Evolutionary conservation across 768 basidiomycete genomes (phyloP), one percentile per base, ranked within the genome.

Genomic region (Phanerochaete sordida): DNA sequence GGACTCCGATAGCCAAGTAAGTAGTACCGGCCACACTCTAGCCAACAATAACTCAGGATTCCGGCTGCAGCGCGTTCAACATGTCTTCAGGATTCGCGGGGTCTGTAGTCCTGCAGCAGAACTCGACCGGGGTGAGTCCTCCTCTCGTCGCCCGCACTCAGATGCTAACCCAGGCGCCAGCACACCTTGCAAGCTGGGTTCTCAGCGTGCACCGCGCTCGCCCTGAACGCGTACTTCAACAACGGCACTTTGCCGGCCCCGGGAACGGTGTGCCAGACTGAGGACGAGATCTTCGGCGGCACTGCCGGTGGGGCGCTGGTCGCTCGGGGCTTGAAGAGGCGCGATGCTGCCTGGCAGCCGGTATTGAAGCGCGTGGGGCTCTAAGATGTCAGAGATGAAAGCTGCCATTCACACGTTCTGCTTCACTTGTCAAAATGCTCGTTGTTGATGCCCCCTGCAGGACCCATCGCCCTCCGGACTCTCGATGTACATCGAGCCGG

Each of bases 191-290:
- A 62, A 15, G 51, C 68, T 26, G 66, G 54, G 7, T 56, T 61
- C 3, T 66, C 63, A 3, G 54, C 60, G 1, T 68, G 63, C 53
- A 69, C 69, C 12, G 59, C 57, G 2, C 65, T 62, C 33, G 53
- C 56, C 28, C 64, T 70, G 55, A 65, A 64, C 3, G 56, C 52
- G 9, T 70, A 70, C 61, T 69, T 70, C 64, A 54, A 58, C 11
- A 58, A 70, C 9, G 68, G 68, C 23, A 62, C 48, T 3, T 46
- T 70, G 11, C 69, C 69, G 4, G 48, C 56, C 24, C 26, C 56
- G 1, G 68, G 65, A 7, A 68, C 69, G 19, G 62, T 69, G 12
- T 70, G 69, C 58, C 60, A 65, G 16, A 58, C 63, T 23, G 61
- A 65, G 21, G 45, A 43, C 11, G 35, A 21, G 24, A 57, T 57